These are phyloP conservation scores for Murraya koenigii DNA, from an alignment of 345 rosid genomes.

Conservation along the genomic window DNA sequence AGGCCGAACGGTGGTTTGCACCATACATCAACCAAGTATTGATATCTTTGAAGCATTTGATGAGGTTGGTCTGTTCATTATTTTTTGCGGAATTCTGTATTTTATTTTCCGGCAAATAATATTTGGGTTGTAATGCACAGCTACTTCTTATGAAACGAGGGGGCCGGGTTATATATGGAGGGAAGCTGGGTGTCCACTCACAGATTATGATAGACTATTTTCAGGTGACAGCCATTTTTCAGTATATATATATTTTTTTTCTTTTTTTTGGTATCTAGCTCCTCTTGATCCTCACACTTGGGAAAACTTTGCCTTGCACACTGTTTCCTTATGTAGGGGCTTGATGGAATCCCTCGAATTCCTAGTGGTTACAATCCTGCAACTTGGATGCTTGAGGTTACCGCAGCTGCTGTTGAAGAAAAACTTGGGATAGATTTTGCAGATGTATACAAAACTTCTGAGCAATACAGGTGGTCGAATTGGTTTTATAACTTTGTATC, in stretches of 20 bases:
- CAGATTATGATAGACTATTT: conserved; percentile 67
- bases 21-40: conserved; percentile 9
- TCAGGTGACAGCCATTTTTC: conserved; percentile 43
- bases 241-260: background rate
- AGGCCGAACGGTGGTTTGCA: conserved; percentile 8
- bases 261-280: background rate
- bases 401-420: conserved; percentile 60
- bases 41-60: conserved; percentile 11
- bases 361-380: conserved; percentile 75
- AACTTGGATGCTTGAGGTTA: conserved; percentile 96
- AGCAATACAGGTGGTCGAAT: conserved; percentile 47
- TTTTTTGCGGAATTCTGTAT: background rate
- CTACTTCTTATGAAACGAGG: conserved; percentile 91
- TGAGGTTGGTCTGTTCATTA: conserved; percentile 10
- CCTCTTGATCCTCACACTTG: background rate
- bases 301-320: background rate
- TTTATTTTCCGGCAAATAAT: conserved; percentile 6
- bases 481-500: background rate
- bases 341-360: conserved; percentile 55
- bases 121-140: conserved; percentile 30
- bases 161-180: conserved; percentile 75
- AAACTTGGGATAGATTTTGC: conserved; percentile 63
- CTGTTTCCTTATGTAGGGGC: conserved; percentile 33
- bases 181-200: conserved; percentile 70
- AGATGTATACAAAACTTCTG: conserved; percentile 51